These are phyloP conservation scores for Leptographium lundbergii DNA, from an alignment of 2,329 filamentous ascomycete species.

Conservation along the genomic window DNA sequence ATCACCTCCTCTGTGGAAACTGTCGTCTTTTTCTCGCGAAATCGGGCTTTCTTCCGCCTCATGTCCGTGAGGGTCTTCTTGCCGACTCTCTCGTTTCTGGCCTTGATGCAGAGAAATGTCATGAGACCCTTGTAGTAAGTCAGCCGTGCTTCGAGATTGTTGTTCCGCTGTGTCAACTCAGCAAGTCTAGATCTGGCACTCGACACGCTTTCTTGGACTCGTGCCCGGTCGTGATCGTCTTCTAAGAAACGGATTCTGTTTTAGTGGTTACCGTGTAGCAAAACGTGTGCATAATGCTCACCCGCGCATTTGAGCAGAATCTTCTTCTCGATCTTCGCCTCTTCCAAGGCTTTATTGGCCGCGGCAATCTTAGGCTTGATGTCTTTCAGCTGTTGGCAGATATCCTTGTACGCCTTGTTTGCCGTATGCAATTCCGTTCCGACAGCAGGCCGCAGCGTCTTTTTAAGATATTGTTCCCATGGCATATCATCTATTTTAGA, in stretches of 20 bases:
- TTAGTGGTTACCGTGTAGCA: not conserved
- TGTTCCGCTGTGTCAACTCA: not conserved
- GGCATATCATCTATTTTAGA: constrained; percentile 20
- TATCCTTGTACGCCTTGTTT: not conserved
- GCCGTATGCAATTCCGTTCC: not conserved
- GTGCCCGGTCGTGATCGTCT: not conserved
- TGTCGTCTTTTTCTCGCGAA: not conserved
- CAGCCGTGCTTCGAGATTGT: not conserved
- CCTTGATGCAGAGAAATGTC: not conserved
- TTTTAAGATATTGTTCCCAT: constrained; percentile 4
- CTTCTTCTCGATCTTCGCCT: not conserved
- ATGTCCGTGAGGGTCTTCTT: not conserved
- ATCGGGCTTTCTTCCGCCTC: not conserved
- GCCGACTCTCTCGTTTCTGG: not conserved
- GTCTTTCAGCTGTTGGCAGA: not conserved
- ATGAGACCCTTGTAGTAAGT: not conserved
- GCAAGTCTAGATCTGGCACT: not conserved
- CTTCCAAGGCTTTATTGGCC: not conserved
- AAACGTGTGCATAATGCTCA: no score
- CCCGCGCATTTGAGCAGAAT: not conserved
- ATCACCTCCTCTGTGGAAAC: not conserved
- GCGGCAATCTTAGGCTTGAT: not conserved
- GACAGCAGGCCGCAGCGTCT: not conserved
- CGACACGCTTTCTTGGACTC: not conserved
- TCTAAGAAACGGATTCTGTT: not conserved